A percentile compares a stretch with the other conserved stretches of the same genome.
These are phyloP conservation scores for Spathaspora arborariae DNA, from an alignment of 805 yeast species.

Conservation along the genomic window DNA sequence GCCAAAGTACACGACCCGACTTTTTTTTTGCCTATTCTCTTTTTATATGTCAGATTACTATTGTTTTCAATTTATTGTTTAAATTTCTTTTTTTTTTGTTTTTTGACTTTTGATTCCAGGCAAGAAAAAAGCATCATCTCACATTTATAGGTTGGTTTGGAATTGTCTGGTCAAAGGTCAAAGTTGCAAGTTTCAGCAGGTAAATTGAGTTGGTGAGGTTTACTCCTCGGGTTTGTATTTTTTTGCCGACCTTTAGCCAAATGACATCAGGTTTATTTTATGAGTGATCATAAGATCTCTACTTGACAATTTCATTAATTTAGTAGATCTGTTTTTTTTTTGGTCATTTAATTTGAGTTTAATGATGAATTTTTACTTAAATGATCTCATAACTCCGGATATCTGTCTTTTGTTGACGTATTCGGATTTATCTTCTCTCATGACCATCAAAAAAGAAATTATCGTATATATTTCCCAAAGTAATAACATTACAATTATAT, in stretches of 20 bases:
- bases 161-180: background rate
- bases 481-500: no score
- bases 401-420: background rate
- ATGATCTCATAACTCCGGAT: background rate
- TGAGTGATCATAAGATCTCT: no score
- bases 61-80: background rate
- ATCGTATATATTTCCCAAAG: no score
- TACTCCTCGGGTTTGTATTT: background rate
- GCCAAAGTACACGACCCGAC: background rate
- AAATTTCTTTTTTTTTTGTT: constrained; percentile 1
- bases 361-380: background rate
- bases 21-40: background rate
- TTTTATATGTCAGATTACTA: background rate
- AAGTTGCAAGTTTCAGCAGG: background rate
- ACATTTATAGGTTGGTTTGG: background rate
- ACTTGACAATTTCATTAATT: background rate
- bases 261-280: no score
- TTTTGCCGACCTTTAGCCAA: no score
- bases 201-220: no score
- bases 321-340: background rate
- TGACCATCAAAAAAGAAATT: no score
- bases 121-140: background rate
- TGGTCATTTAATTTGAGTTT: background rate
- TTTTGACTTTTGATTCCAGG: background rate
- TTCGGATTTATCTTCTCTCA: background rate